Base-by-base conservation (phyloP, 2,329 filamentous ascomycete species). In the Cladophialophora immunda region DNA sequence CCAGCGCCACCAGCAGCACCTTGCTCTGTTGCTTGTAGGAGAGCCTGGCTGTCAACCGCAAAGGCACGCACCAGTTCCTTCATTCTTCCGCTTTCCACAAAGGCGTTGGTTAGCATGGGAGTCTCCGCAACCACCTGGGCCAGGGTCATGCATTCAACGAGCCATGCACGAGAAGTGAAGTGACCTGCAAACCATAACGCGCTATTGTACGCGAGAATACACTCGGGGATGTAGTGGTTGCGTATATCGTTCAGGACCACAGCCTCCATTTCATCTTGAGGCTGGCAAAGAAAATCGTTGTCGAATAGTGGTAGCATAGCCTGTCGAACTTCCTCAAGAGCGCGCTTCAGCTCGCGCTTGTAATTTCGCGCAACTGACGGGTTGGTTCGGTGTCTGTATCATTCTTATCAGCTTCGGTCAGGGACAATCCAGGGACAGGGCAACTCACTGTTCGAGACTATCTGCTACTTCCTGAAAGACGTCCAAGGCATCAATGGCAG, bases 121-220 rank as follows among this genome's bases (percentile, higher is more conserved):
- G 85, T 86, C 70, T 89, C 87, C 64, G 90, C 88, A 1, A 94
- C 92, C 58, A 97, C 86, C 1, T 89, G 88, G 0, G 93, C 90
- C 17, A 99, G 83, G 66, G 97, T 92, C 91, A 99, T 94, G 73
- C 90, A 92, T 75, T 94, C 89, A 29, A 95, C 85, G 19, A 97
- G 84, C 71, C 90, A 87, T 66, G 94, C 92, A 52, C 93, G 89
- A 54, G 89, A 90, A 52, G 96, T 82, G 57, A 87, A 85, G 55
- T 88, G 89, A 3, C 92, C 93, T 0, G 91, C 90, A 75, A 91
- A 91, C 76, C 96, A 91, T 58, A 98, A 82, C 1, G 91, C 89
- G 73, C 87, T 90, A 75, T 95, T 88, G 77, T 95, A 97, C 2
- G 91, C 92, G 58, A 99, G 85, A 50, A 97, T 83, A 19, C 92